A percentile compares a stretch with the other conserved stretches of the same genome.
These are phyloP conservation scores for Croton laevigatus DNA, from an alignment of 441 rosid species.

Conservation along the genomic window DNA sequence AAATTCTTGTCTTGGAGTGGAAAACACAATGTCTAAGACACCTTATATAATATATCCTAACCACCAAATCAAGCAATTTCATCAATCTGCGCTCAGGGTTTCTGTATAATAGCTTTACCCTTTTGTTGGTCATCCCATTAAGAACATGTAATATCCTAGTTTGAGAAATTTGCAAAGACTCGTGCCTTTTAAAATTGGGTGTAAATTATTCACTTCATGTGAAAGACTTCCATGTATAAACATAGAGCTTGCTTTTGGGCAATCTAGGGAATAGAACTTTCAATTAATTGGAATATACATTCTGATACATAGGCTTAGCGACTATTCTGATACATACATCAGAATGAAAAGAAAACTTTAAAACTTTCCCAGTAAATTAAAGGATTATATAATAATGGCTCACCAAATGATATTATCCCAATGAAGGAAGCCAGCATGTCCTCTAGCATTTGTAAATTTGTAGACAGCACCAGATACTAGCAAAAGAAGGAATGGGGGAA, in stretches of 20 bases:
- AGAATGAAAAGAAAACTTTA: not conserved
- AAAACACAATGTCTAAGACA: not conserved
- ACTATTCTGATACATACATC: not conserved
- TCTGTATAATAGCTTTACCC: not conserved
- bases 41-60: no score
- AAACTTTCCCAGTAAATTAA: not conserved
- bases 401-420: slow-evolving; percentile 60
- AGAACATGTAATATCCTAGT: not conserved
- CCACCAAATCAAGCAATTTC: no score
- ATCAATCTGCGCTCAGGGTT: not conserved
- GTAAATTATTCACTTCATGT: not conserved
- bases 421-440: slow-evolving; percentile 75
- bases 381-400: slow-evolving; percentile 13
- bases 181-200: not conserved
- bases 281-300: not conserved
- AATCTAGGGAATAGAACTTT: not conserved
- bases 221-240: not conserved
- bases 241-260: not conserved
- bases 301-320: not conserved
- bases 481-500: slow-evolving; percentile 4
- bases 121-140: not conserved
- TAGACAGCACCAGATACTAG: slow-evolving; percentile 71
- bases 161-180: not conserved
- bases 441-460: slow-evolving; percentile 69
- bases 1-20: not conserved